Conservation (phyloP, 768 basidiomycete species). For the Royoungia palumana region DNA sequence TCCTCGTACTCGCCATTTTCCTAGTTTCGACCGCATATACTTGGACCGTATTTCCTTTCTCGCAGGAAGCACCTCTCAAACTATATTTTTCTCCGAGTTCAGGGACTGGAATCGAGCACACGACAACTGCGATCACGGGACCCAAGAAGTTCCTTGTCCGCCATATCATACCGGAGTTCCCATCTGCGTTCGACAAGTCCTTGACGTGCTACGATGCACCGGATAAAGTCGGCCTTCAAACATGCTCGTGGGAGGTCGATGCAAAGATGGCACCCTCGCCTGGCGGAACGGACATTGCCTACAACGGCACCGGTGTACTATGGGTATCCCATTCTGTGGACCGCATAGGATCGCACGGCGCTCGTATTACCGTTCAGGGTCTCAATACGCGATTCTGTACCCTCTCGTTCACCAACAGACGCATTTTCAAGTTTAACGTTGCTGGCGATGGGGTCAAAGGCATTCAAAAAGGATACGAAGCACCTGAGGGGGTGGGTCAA, state of each 20-base stretch:
- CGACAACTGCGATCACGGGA: conserved; percentile 45
- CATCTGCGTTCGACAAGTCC: conserved; percentile 43
- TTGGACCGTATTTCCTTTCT: conserved; percentile 60
- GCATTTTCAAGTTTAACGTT: conserved; percentile 43
- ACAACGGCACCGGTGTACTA: neutral
- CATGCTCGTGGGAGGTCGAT: conserved; percentile 48
- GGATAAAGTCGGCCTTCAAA: conserved; percentile 37
- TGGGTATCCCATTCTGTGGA: conserved; percentile 47
- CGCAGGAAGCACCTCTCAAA: conserved; percentile 57
- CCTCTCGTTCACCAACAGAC: conserved; percentile 50
- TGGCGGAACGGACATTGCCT: conserved; percentile 16
- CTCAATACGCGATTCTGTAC: conserved; percentile 62
- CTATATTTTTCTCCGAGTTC: conserved; percentile 54
- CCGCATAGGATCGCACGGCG: conserved; percentile 42
- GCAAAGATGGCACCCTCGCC: conserved; percentile 38
- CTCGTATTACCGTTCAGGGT: conserved; percentile 50
- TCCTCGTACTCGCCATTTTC: conserved; percentile 40
- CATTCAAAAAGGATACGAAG: conserved; percentile 42
- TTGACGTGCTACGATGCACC: conserved; percentile 29
- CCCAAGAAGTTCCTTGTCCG: conserved; percentile 41
- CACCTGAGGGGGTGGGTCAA: conserved; percentile 37
- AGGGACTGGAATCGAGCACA: conserved; percentile 25
- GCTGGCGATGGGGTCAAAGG: conserved; percentile 32
- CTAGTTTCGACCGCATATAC: conserved; percentile 42
- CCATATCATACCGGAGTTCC: conserved; percentile 46